Evolutionary conservation across 192 early-diverging fungal genomes (phyloP).

Genomic region (Endogone sp.): DNA sequence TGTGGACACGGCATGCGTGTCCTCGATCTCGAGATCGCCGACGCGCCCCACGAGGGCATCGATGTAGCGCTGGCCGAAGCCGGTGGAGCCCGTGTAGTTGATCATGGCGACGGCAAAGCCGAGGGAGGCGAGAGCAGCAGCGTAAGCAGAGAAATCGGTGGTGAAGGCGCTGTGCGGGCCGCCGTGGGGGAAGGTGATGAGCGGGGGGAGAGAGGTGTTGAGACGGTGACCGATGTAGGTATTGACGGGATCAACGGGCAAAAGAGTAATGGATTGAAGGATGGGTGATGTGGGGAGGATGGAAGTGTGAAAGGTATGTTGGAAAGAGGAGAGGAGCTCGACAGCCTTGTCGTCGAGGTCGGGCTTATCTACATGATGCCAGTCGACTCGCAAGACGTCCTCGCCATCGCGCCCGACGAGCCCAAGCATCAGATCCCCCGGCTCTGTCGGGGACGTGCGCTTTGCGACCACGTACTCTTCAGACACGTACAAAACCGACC

Average conservation of each 20-base stretch:
- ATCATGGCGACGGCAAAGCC: slow-evolving; percentile 59
- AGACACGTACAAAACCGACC: slow-evolving; percentile 37
- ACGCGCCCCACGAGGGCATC: slow-evolving; percentile 58
- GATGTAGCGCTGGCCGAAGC: slow-evolving; percentile 71
- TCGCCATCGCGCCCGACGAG: background rate
- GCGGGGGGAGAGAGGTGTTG: slow-evolving; percentile 36
- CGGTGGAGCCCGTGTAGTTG: slow-evolving; percentile 78
- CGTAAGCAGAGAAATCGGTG: slow-evolving; percentile 43
- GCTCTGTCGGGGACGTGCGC: slow-evolving; percentile 50
- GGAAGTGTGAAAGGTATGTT: background rate
- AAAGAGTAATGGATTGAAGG: slow-evolving; percentile 33
- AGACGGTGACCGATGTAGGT: slow-evolving; percentile 8
- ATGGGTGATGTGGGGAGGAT: background rate
- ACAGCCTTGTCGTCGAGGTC: background rate
- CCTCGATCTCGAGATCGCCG: slow-evolving; percentile 63
- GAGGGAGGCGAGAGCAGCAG: slow-evolving; percentile 44
- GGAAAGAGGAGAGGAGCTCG: background rate
- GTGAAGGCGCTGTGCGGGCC: slow-evolving; percentile 65
- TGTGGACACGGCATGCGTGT: slow-evolving; percentile 43
- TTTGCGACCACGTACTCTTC: slow-evolving; percentile 38
- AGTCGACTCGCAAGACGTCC: background rate
- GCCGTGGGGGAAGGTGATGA: slow-evolving; percentile 76
- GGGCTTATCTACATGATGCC: slow-evolving; percentile 22
- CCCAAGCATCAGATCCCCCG: slow-evolving; percentile 16
- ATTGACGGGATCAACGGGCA: slow-evolving; percentile 15